Evolutionary conservation across 2,329 filamentous ascomycete genomes (phyloP).

Genomic region (Mycosphaerella arachidis): DNA sequence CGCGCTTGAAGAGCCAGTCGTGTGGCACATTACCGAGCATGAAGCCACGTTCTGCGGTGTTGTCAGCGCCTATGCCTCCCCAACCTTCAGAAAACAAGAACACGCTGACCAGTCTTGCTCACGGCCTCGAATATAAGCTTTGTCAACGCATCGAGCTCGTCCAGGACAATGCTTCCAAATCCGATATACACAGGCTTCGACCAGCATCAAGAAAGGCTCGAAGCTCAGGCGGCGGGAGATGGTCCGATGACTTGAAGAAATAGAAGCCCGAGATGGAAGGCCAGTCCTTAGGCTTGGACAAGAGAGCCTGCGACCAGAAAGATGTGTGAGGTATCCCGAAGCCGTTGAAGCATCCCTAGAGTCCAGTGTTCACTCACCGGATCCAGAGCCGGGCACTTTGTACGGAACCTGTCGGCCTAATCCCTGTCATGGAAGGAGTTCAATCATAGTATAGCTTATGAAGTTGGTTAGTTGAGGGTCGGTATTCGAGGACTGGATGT

Average conservation of each 20-base stretch:
- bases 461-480: slow-evolving; percentile 76
- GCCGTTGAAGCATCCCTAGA: slow-evolving; percentile 69
- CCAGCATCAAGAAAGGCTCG: slow-evolving; percentile 63
- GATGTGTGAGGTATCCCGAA: slow-evolving; percentile 88
- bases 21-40: slow-evolving; percentile 54
- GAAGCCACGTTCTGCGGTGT: slow-evolving; percentile 41
- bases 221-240: slow-evolving; percentile 61
- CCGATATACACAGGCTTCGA: slow-evolving; percentile 73
- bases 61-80: slow-evolving; percentile 43
- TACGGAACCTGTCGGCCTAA: slow-evolving; percentile 84
- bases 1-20: slow-evolving; percentile 55
- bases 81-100: slow-evolving; percentile 51
- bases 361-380: slow-evolving; percentile 76
- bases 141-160: slow-evolving; percentile 68
- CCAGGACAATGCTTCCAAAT: slow-evolving; percentile 77
- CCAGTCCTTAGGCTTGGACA: slow-evolving; percentile 78
- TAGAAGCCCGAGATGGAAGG: slow-evolving; percentile 68
- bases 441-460: slow-evolving; percentile 76
- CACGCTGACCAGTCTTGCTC: slow-evolving; percentile 46
- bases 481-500: slow-evolving; percentile 70
- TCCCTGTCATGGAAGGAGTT: slow-evolving; percentile 91
- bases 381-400: slow-evolving; percentile 68
- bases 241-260: slow-evolving; percentile 65
- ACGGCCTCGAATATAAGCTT: slow-evolving; percentile 68
- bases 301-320: slow-evolving; percentile 79